These are phyloP conservation scores for Aspergillus conjunctus DNA, from an alignment of 495 filamentous ascomycete genomes.

Conservation along the genomic window DNA sequence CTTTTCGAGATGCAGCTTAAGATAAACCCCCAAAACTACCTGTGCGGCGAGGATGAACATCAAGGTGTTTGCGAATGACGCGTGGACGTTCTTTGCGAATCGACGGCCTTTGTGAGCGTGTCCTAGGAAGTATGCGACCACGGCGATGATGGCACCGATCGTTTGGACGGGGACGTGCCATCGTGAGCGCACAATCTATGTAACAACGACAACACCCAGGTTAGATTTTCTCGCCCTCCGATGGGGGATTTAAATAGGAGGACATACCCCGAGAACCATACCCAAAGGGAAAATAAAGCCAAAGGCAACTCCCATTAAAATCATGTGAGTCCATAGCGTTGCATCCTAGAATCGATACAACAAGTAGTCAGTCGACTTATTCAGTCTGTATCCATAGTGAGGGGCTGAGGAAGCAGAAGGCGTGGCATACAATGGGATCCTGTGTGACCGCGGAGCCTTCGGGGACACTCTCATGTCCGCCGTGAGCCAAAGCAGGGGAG, in stretches of 20 bases:
- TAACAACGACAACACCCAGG: background rate
- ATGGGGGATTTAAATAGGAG: conserved; percentile 3
- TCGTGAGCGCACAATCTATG: conserved; percentile 80
- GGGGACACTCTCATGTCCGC: conserved; percentile 73
- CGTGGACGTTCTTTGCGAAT: conserved; percentile 82
- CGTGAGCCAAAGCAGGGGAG: conserved; percentile 58
- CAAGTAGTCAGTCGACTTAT: conserved; percentile 12
- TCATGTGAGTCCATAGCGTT: conserved; percentile 91
- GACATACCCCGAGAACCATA: conserved; percentile 88
- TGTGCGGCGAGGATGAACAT: conserved; percentile 79
- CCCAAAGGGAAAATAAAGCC: conserved; percentile 90
- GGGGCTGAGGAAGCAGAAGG: background rate
- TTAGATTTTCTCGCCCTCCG: conserved; percentile 1
- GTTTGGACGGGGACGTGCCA: conserved; percentile 95
- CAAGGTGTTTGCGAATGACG: conserved; percentile 73
- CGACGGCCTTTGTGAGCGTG: conserved; percentile 87
- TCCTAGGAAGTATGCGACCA: conserved; percentile 86
- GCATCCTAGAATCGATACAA: conserved; percentile 57
- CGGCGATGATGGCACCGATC: conserved; percentile 69
- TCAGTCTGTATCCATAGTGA: background rate
- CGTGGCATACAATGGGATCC: conserved; percentile 73
- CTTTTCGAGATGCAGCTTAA: conserved; percentile 84
- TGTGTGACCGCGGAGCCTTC: conserved; percentile 74
- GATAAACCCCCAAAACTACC: conserved; percentile 79
- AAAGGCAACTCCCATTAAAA: conserved; percentile 84